Evolutionary conservation across 352 stramenopile genomes (phyloP), one percentile per base, ranked within the genome.

Genomic region (Phytopythium vexans): DNA sequence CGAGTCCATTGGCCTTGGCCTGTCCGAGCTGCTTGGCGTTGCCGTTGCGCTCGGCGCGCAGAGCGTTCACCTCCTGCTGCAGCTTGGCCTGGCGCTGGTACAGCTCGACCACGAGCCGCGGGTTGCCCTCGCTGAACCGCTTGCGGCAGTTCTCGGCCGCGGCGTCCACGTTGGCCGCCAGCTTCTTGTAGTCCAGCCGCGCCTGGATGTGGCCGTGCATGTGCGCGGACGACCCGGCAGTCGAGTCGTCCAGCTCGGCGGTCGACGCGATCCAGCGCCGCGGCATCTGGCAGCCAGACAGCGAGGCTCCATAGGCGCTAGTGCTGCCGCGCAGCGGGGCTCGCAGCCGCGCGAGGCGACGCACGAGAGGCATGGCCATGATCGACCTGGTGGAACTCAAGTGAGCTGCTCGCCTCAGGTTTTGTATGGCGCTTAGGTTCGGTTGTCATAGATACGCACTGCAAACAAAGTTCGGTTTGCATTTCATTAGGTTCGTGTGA

Each of bases 171-270:
- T 89, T 81, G 4, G 63, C 62, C 11, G 71, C 67, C 10, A 93
- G 67, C 56, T 82, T 83, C 52, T 83, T 87, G 66, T 86, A 93
- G 62, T 93, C 81, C 27, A 91, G 60, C 40, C 83, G 78, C 8
- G 81, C 77, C 58, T 90, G 74, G 38, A 93, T 59, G 57, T 87
- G 74, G 41, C 64, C 49, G 50, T 87, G 74, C 41, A 79, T 67
- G 36, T 75, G 72, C 14, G 73, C 64, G 1, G 63, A 68, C 5
- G 58, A 42, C 14, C 76, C 60, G 9, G 8, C 9, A 3, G 11
- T 33, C 31, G 36, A 45, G 45, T 60, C 53, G 9, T 62, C 42
- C 39, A 38, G 14, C 32, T 56, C 45, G 12, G 31, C 12, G 14
- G 45, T 51, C 32, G 45, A 41, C 31, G 45, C 32, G 45, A 51